Evolutionary conservation across 805 yeast genomes (phyloP).

Genomic region (Yamadazyma tumulicola): DNA sequence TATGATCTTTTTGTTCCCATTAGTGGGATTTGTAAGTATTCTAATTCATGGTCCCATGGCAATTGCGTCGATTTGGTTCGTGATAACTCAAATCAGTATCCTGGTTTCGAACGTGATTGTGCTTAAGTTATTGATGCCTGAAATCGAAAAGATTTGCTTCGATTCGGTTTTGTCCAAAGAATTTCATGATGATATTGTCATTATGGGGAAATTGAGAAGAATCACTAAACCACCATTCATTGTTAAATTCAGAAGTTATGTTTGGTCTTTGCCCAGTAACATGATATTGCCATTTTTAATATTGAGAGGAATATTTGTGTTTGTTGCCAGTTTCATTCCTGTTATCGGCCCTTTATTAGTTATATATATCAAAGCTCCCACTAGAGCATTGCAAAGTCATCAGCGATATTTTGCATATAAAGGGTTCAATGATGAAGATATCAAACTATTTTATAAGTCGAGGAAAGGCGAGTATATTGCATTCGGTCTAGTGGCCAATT

Average conservation of each 20-base stretch:
- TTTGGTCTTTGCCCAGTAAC: slow-evolving; percentile 32
- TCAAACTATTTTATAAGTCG: slow-evolving; percentile 31
- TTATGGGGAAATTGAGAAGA: slow-evolving; percentile 34
- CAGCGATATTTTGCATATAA: slow-evolving; percentile 55
- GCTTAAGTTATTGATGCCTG: slow-evolving; percentile 42
- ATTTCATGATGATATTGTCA: slow-evolving; percentile 43
- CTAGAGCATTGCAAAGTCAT: slow-evolving; percentile 51
- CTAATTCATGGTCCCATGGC: slow-evolving; percentile 52
- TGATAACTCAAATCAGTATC: slow-evolving; percentile 42
- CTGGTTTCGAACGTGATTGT: slow-evolving; percentile 41
- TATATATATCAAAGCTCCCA: slow-evolving; percentile 49
- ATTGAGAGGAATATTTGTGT: slow-evolving; percentile 28
- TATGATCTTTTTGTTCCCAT: slow-evolving; percentile 41
- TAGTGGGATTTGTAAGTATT: slow-evolving; percentile 38
- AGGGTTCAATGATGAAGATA: slow-evolving; percentile 43
- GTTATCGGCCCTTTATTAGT: slow-evolving; percentile 55
- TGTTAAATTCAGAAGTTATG: slow-evolving; percentile 23
- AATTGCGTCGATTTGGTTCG: slow-evolving; percentile 40
- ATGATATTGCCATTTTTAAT: slow-evolving; percentile 42
- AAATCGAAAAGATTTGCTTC: slow-evolving; percentile 44
- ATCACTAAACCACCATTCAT: slow-evolving; percentile 27
- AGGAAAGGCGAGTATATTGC: slow-evolving; percentile 42
- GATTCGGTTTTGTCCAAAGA: slow-evolving; percentile 47
- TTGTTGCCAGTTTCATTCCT: slow-evolving; percentile 49
- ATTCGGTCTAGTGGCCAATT: slow-evolving; percentile 51